Percentiles rank a stretch among this genome's conserved stretches.
phyloP scores from a whole-genome alignment of 495 filamentous ascomycete genomes.

The Copromyces sp. region DNA sequence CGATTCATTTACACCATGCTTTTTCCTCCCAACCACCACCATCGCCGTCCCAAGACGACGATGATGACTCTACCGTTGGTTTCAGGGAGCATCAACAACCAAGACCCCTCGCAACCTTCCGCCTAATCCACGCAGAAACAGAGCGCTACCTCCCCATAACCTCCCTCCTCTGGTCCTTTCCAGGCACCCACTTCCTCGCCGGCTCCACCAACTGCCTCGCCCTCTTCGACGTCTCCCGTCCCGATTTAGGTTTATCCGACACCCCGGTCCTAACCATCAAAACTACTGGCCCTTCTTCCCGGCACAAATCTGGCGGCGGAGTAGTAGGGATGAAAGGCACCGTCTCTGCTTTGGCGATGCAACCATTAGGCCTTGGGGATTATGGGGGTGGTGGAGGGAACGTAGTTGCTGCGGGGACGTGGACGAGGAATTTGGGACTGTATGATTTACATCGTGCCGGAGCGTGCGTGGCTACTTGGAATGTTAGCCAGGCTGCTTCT shows the following conservation, averaged over 20 bases:
- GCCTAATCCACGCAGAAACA: slow-evolving; percentile 59
- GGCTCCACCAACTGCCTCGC: slow-evolving; percentile 65
- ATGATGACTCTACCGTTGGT: background rate
- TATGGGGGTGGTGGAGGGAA: slow-evolving; percentile 12
- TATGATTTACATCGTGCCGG: slow-evolving; percentile 62
- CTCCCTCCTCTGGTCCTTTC: slow-evolving; percentile 57
- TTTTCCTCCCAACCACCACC: slow-evolving; percentile 9
- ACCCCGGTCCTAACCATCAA: slow-evolving; percentile 49
- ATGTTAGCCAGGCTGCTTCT: slow-evolving; percentile 30
- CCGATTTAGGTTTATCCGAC: slow-evolving; percentile 31
- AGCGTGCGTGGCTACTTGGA: slow-evolving; percentile 58
- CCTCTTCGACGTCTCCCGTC: slow-evolving; percentile 64
- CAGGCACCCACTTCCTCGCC: slow-evolving; percentile 55
- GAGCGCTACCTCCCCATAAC: slow-evolving; percentile 70
- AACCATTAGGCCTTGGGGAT: slow-evolving; percentile 17
- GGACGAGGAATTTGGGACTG: slow-evolving; percentile 62
- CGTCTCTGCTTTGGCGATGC: slow-evolving; percentile 51
- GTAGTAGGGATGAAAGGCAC: slow-evolving; percentile 71
- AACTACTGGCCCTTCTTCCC: slow-evolving; percentile 63
- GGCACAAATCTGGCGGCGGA: slow-evolving; percentile 56
- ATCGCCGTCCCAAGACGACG: background rate
- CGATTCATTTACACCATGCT: slow-evolving; percentile 56
- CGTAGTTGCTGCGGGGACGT: slow-evolving; percentile 75
- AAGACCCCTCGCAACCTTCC: slow-evolving; percentile 50
- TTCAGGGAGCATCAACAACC: slow-evolving; percentile 13